Evolutionary conservation across 1,284 basidiomycete genomes (phyloP), one percentile per base, ranked within the genome.

Genomic region (Ganoderma sinense): DNA sequence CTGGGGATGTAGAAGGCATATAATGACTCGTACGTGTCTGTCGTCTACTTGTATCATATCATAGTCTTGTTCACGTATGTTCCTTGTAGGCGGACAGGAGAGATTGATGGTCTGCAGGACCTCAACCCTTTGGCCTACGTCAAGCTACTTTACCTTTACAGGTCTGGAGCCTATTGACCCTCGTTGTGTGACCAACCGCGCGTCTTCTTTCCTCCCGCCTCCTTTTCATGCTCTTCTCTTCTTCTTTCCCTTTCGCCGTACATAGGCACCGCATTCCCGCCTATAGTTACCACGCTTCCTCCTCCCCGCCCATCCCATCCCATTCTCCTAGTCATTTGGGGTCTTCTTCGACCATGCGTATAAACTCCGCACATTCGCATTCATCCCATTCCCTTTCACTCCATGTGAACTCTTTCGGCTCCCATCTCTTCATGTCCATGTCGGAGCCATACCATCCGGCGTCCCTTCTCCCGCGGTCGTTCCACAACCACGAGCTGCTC

Each of bases 81-180:
- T 51, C 29, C 51, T 64, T 69, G 55, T 76, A 94, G 92, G 92
- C 94, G 92, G 92, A 91, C 88, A 7, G 93, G 91, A 13, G 88
- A 91, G 78, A 78, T 87, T 36, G 83, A 91, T 72, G 90, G 90
- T 16, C 86, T 81, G 75, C 84, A 84, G 62, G 92, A 93, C 3
- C 80, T 93, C 33, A 89, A 94, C 75, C 92, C 92, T 20, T 91
- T 92, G 8, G 87, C 92, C 29, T 94, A 94, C 80, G 92, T 91
- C 75, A 89, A 89, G 76, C 69, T 89, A 29, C 73, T 92, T 31
- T 79, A 65, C 60, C 39, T 1, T 20, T 59, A 13, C 39, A 31
- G 10, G 2, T 33, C 40, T 43, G 45, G 18, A 13, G 40, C 4
- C 62, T 75, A 75, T 69, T 75, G 73, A 64, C 62, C 23, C 64